phyloP scores from a whole-genome alignment of 257 asterid genomes.

The Echium plantagineum region DNA sequence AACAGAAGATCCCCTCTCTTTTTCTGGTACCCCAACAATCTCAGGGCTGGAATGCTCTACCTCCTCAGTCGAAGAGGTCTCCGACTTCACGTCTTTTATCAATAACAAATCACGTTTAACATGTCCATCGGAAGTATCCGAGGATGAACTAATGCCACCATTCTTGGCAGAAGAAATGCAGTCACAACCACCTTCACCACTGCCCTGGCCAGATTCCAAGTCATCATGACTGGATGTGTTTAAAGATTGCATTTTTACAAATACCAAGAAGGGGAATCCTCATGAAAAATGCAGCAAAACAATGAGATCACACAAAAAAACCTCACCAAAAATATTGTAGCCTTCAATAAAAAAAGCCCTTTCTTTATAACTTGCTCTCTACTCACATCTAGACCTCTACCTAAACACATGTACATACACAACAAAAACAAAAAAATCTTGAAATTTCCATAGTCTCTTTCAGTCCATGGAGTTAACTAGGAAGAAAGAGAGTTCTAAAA shows the following conservation, averaged over 20 bases:
- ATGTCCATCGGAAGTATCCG: slow-evolving; percentile 11
- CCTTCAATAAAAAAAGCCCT: neutral
- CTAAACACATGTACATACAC: neutral
- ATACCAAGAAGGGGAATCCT: slow-evolving; percentile 36
- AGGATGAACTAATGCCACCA: slow-evolving; percentile 11
- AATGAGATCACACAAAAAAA: slow-evolving; percentile 13
- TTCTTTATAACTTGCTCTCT: neutral
- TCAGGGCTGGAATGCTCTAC: slow-evolving; percentile 14
- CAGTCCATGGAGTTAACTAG: slow-evolving; percentile 1
- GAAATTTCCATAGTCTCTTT: neutral
- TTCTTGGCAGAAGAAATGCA: slow-evolving; percentile 12
- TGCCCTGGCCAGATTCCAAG: slow-evolving; percentile 24
- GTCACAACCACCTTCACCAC: slow-evolving; percentile 3
- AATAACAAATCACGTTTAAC: too few relatives aligned
- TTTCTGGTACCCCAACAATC: slow-evolving; percentile 27
- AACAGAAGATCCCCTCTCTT: slow-evolving; percentile 31
- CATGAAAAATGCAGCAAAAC: slow-evolving; percentile 26
- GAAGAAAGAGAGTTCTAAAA: slow-evolving; percentile 4
- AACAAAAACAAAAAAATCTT: neutral
- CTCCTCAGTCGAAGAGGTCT: slow-evolving; percentile 5
- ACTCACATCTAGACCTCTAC: neutral
- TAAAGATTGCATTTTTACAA: slow-evolving; percentile 44
- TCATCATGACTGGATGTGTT: slow-evolving; percentile 25
- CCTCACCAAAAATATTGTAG: slow-evolving; percentile 4
- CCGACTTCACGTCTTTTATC: too few relatives aligned